phyloP scores from a whole-genome alignment of 1,284 basidiomycete species.

The Ustilago esculenta region DNA sequence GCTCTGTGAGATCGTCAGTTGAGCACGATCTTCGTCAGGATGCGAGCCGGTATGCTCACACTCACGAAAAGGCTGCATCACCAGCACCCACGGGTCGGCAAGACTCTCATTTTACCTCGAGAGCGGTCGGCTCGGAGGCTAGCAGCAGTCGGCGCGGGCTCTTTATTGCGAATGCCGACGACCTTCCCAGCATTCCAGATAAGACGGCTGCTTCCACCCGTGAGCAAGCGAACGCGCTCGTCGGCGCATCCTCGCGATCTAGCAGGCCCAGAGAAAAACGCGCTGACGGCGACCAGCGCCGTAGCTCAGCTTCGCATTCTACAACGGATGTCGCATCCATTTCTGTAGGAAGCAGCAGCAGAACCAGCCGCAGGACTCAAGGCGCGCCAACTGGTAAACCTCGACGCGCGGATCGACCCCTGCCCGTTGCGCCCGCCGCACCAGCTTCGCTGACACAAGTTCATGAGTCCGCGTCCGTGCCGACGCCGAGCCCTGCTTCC shows the following conservation, averaged over 20 bases:
- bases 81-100: neutral
- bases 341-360: neutral
- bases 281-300: neutral
- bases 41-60: neutral
- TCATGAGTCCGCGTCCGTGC: neutral
- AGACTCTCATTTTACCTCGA: neutral
- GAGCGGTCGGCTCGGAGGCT: neutral
- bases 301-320: neutral
- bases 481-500: neutral
- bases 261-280: conserved; percentile 7
- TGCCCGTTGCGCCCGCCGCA: neutral
- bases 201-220: conserved; percentile 15
- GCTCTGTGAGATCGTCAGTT: neutral
- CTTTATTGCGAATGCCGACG: conserved; percentile 7
- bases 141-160: conserved; percentile 18
- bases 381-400: conserved; percentile 5
- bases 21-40: conserved; percentile 1
- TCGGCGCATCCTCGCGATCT: conserved; percentile 4
- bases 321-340: no score
- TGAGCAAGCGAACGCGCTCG: conserved; percentile 21
- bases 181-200: conserved; percentile 19
- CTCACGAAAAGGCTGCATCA: conserved; percentile 10
- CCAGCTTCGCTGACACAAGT: neutral
- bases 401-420: conserved; percentile 9
- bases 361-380: neutral